These are phyloP conservation scores for Lathyrus sativus DNA, from an alignment of 306 rosid genomes.

Conservation along the genomic window DNA sequence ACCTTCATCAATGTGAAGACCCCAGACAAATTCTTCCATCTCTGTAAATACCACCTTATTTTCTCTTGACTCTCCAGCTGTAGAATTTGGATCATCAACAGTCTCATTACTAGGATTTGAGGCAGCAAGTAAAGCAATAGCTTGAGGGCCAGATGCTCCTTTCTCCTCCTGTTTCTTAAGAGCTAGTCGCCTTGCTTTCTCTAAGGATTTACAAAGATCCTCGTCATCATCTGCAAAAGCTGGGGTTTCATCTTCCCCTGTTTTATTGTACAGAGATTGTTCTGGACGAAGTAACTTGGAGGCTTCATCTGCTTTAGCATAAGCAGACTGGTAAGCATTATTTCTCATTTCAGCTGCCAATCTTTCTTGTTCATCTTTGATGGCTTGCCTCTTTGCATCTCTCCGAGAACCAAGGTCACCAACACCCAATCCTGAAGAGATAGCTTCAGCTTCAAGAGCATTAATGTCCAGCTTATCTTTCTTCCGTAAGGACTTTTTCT, in stretches of 20 bases:
- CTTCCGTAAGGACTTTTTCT: slow-evolving; percentile 88
- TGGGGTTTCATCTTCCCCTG: slow-evolving; percentile 66
- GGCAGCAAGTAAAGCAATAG: slow-evolving; percentile 73
- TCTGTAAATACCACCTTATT: slow-evolving; percentile 89
- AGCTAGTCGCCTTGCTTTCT: slow-evolving; percentile 77
- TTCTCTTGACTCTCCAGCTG: slow-evolving; percentile 67
- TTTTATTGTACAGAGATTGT: slow-evolving; percentile 52
- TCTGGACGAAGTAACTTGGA: slow-evolving; percentile 71
- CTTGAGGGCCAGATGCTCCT: slow-evolving; percentile 68
- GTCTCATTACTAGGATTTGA: slow-evolving; percentile 49
- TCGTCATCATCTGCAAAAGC: slow-evolving; percentile 78
- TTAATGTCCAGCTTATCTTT: slow-evolving; percentile 87
- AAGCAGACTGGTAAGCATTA: slow-evolving; percentile 81
- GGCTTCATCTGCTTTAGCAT: slow-evolving; percentile 88
- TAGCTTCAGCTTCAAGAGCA: slow-evolving; percentile 95
- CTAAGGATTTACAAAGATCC: slow-evolving; percentile 78
- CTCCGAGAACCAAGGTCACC: slow-evolving; percentile 92
- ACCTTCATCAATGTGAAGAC: slow-evolving; percentile 97
- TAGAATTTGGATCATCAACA: slow-evolving; percentile 54
- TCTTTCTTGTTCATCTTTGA: slow-evolving; percentile 69
- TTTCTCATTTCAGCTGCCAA: slow-evolving; percentile 79
- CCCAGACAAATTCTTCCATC: slow-evolving; percentile 98
- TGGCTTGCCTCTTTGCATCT: slow-evolving; percentile 64
- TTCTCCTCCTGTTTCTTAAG: slow-evolving; percentile 71
- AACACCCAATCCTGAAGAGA: slow-evolving; percentile 85